Percentiles rank a stretch among this genome's conserved stretches.
Conservation (phyloP, 2,329 filamentous ascomycete genomes). For the Paracamarosporium sp. region DNA sequence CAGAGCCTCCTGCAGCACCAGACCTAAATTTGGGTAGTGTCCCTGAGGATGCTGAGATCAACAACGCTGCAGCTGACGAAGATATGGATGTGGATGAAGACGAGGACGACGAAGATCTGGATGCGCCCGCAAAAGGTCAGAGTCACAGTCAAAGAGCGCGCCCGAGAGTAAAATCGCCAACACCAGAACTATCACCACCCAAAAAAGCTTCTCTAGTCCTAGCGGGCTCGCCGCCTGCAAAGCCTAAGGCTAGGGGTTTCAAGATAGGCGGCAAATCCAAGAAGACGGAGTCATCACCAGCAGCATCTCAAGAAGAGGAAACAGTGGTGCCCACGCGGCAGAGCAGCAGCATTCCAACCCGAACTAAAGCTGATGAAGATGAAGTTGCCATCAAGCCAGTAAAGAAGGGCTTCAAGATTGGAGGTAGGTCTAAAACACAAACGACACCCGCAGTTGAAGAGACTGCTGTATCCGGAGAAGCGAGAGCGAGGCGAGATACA, state of each 20-base stretch:
- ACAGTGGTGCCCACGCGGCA: not conserved
- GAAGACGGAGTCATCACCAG: constrained; percentile 11
- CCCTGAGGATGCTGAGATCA: constrained; percentile 11
- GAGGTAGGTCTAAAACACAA: constrained; percentile 32
- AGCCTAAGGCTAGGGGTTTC: constrained; percentile 30
- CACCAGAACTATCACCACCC: constrained; percentile 7
- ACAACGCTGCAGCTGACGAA: constrained; percentile 39
- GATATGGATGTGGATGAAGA: constrained; percentile 28
- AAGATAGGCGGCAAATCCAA: constrained; percentile 37
- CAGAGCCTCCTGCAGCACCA: not conserved
- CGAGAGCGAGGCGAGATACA: constrained; percentile 12
- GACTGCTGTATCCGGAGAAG: not conserved
- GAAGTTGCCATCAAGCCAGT: constrained; percentile 16
- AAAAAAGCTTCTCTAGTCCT: not conserved
- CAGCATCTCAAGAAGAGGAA: not conserved
- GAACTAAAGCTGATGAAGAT: constrained; percentile 3
- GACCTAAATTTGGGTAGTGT: not conserved
- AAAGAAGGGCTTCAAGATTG: constrained; percentile 38
- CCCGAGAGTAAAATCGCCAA: constrained; percentile 9
- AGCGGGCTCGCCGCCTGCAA: constrained; percentile 11
- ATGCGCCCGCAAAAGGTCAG: constrained; percentile 33
- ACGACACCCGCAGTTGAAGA: constrained; percentile 12
- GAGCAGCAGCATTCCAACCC: constrained; percentile 1
- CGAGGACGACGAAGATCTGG: constrained; percentile 44
- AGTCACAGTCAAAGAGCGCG: constrained; percentile 13